Base-by-base conservation (phyloP, 169 alveolate species). In the Neospora caninum region DNA sequence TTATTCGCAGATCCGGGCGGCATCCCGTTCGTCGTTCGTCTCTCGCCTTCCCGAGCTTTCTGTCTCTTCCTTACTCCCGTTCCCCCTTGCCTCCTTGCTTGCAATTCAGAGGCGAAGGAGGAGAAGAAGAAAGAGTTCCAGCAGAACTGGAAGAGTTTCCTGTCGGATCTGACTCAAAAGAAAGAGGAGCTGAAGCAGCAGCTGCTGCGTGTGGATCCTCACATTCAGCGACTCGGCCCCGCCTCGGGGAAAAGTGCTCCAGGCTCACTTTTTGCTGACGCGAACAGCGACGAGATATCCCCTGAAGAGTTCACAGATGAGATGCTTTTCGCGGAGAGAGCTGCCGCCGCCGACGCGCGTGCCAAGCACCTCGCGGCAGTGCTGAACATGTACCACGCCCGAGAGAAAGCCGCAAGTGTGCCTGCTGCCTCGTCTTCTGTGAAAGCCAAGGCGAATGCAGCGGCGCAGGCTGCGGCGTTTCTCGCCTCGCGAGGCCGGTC, bases 21-120 rank as follows among this genome's bases (percentile, higher is more conserved):
- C n/a, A n/a, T n/a, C n/a, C n/a, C n/a, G 58, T 13, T 4, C 58
- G 13, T 7, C 58, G 4, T 13, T 7, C 58, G 22, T 49, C 58
- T 49, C 58, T 49, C 58, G 13, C 58, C 58, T 49, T 49, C 13
- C 58, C 58, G 13, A 7, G 58, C 80, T n/a, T 69, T 69, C 80
- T 69, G n/a, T 69, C 80, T 6, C 80, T 6, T 10, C 41, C 36
- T 69, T 25, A 25, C 18, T 9, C 34, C 36, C 29, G 4, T n/a
- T 69, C 80, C 18, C 18, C 80, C n/a, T 20, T 25, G 29, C 18
- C 29, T 20, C 80, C 29, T 69, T 25, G 80, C 18, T 69, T 69
- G 80, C 58, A 4, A 6, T 73, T 1, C 84, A 73, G 84, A 36
- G n/a, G 84, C 84, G n/a, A 73, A 73, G 84, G 84, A 73, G 84